Base-by-base conservation (phyloP, 176 grass and related monocot species). In the Oryza brachyantha region DNA sequence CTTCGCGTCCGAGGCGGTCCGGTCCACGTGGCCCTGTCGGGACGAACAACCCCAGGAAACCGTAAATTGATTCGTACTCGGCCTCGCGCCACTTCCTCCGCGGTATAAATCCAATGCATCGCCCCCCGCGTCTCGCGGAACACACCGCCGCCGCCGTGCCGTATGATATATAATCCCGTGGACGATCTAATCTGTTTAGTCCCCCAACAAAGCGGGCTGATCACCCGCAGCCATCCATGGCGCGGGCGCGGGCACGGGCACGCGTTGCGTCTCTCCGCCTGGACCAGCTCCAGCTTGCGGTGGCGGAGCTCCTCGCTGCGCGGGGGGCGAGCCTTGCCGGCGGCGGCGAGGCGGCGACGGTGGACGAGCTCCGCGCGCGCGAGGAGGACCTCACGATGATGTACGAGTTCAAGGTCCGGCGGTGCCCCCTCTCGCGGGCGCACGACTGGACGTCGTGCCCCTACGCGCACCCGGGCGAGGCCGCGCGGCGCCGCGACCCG, bases 371-470 rank as follows among this genome's bases (percentile, higher is more conserved):
- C 64, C 22, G 2, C 12, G 6, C 12, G 22, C 5, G 1, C 39
- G 85, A 86, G 25, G 90, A 93, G 60, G 90, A 93, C 76, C 90
- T 91, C 40, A 89, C 86, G 79, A 93, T 89, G 79, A 93, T 97
- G 93, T 91, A 93, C 68, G 93, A 97, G 85, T 97, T 93, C 83
- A 97, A 97, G 83, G 87, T 97, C 45, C 74, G 90, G 46, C 68
- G 85, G 55, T 97, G 93, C 48, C 83, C 85, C 0, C 79, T 79
- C 0, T 80, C 90, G 13, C 83, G 90, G 13, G 76, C 74, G 19
- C 93, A 97, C 45, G 93, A 97, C 76, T 97, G 93, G 93, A 97
- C 90, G 3, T 90, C 87, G 83, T 97, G 93, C 87, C 90, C 90
- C 2, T 93, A 86, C 72, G 85, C 90, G 0, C 93, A 97, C 80